phyloP scores from a whole-genome alignment of 768 basidiomycete genomes.

The Trametes maxima region DNA sequence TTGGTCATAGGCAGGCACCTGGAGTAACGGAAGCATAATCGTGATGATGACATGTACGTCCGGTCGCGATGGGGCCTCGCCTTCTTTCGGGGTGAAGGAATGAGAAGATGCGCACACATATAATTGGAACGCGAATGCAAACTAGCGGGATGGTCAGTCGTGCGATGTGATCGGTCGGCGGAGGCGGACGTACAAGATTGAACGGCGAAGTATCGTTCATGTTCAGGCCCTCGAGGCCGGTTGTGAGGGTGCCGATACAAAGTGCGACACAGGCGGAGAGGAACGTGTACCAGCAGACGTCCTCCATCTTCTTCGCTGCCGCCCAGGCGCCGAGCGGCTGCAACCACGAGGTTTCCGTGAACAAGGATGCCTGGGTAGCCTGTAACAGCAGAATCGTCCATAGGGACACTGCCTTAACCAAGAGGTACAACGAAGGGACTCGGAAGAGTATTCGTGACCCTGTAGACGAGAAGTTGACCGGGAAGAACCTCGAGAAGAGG shows the following conservation, averaged over 20 bases:
- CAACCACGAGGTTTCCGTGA: conserved; percentile 34
- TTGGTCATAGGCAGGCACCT: conserved; percentile 41
- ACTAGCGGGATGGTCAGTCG: conserved; percentile 40
- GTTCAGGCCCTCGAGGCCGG: conserved; percentile 65
- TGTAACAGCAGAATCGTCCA: conserved; percentile 66
- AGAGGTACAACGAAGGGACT: conserved; percentile 62
- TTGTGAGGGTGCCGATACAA: conserved; percentile 64
- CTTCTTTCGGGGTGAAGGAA: conserved; percentile 49
- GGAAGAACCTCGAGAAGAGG: conserved; percentile 47
- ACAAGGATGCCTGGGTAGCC: conserved; percentile 46
- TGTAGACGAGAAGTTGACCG: conserved; percentile 63
- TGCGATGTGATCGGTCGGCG: too few relatives aligned
- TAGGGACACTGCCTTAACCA: conserved; percentile 56
- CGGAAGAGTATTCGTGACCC: conserved; percentile 60
- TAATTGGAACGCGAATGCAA: conserved; percentile 76
- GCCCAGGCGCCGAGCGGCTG: conserved; percentile 48
- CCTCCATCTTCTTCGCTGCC: conserved; percentile 52
- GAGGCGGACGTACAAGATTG: conserved; percentile 57
- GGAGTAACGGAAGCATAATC: conserved; percentile 70
- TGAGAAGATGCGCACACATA: conserved; percentile 73
- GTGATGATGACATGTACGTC: conserved; percentile 76
- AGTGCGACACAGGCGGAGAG: conserved; percentile 66
- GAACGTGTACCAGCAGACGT: conserved; percentile 78
- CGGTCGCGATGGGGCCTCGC: conserved; percentile 58
- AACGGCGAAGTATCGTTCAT: conserved; percentile 59